Evolutionary conservation across 2,329 filamentous ascomycete species (phyloP), one percentile per base, ranked within the genome.

Genomic region (Fusarium annulatum): DNA sequence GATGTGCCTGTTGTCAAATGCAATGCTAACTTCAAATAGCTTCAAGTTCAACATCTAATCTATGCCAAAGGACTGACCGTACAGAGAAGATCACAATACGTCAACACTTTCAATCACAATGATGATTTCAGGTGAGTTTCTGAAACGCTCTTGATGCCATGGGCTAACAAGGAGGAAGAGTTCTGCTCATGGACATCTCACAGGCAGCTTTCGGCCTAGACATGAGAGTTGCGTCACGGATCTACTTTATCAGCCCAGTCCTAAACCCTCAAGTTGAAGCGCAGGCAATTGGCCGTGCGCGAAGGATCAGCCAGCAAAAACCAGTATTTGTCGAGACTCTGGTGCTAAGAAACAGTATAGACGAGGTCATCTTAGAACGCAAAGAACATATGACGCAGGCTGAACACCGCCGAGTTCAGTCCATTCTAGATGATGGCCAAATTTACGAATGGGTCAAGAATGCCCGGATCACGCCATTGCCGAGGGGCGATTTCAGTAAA

Each of bases 131-230:
- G 88, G 85, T 85, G 73, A 52, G 45, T 71, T 71, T 33, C 18
- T 9, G 18, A 11, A 36, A 23, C 21, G 3, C 8, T n/a, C 5
- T 30, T 28, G 30, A 43, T 39, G 14, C 36, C 21, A 10, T 52
- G 12, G 41, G 28, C 58, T 71, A 26, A 77, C 55, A 42, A n/a
- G 10, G 49, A 18, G 36, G 61, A 49, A 85, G 94, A 10, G 94
- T 98, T 0, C 84, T 98, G 5, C 86, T 98, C 3, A 97, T 98
- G 92, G 95, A 97, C 78, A 89, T 98, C n/a, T 90, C 90, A 3
- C 94, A 96, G 79, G 95, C 95, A 36, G 94, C 95, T 1, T 94
- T 95, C 69, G 96, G 96, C 0, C 86, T 98, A 0, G 95, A 98
- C 79, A 91, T 98, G 81, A 91, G 91, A 58, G 91, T 90, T 16